Evolutionary conservation across 2,329 filamentous ascomycete species (phyloP).

Genomic region (Penicillium glabrum): DNA sequence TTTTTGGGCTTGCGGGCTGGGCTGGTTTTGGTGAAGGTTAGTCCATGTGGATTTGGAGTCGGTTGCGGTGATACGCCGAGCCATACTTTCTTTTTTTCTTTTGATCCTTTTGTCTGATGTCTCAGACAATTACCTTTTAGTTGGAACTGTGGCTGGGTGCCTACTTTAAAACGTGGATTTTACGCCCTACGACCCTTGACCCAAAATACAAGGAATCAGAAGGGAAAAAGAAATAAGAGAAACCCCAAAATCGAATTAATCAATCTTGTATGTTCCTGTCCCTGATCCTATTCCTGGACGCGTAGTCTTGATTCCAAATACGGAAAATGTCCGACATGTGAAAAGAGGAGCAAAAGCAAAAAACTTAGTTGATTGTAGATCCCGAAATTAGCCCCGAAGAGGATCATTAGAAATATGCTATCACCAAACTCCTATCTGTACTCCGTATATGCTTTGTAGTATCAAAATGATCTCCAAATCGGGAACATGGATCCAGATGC

Average conservation of each 20-base stretch:
- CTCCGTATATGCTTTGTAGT: neutral
- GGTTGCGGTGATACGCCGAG: slow-evolving; percentile 12
- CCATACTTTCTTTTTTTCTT: neutral
- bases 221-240: neutral
- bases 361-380: neutral
- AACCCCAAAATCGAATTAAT: neutral
- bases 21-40: neutral
- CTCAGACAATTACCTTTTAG: neutral
- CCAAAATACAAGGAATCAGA: neutral
- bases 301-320: neutral
- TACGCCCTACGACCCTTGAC: neutral
- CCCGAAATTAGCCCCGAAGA: neutral
- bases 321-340: neutral
- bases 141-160: neutral
- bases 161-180: neutral
- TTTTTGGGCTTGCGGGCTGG: neutral
- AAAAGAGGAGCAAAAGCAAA: neutral
- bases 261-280: neutral
- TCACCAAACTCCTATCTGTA: neutral
- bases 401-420: neutral
- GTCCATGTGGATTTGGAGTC: neutral
- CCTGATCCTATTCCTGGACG: neutral
- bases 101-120: neutral
- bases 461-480: neutral
- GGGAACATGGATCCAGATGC: neutral